These are phyloP conservation scores for Heliamphora exappendiculata DNA, from an alignment of 148 eudicot species.

Conservation along the genomic window DNA sequence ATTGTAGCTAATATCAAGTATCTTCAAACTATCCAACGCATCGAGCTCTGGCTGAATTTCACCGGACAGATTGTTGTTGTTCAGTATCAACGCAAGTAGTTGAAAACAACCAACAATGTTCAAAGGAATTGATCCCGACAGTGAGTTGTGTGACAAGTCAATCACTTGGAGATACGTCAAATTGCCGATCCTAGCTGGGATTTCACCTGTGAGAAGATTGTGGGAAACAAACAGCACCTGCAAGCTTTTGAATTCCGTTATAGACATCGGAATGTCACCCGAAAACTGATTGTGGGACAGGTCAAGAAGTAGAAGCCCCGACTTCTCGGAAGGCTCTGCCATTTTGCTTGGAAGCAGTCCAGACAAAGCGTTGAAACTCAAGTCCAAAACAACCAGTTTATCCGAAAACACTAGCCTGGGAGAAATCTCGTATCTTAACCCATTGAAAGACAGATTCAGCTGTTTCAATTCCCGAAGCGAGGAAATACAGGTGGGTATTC, in stretches of 20 bases:
- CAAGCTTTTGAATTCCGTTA: conserved; percentile 74
- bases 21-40: conserved; percentile 76
- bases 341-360: conserved; percentile 65
- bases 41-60: conserved; percentile 89
- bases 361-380: conserved; percentile 67
- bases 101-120: conserved; percentile 93
- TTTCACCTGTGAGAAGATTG: conserved; percentile 61
- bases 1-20: conserved; percentile 75
- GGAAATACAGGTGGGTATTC: conserved; percentile 80
- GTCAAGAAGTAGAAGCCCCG: conserved; percentile 71
- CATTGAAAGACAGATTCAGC: conserved; percentile 68
- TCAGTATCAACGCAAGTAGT: conserved; percentile 66
- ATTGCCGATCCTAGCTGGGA: conserved; percentile 81
- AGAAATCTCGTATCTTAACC: conserved; percentile 60
- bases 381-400: conserved; percentile 60
- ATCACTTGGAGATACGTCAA: conserved; percentile 93
- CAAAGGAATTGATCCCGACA: conserved; percentile 80
- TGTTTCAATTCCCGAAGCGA: conserved; percentile 49
- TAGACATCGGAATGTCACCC: conserved; percentile 54
- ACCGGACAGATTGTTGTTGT: conserved; percentile 81
- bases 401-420: conserved; percentile 69
- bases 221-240: conserved; percentile 79
- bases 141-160: conserved; percentile 70
- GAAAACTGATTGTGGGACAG: conserved; percentile 79
- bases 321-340: conserved; percentile 53